A percentile compares a stretch with the other conserved stretches of the same genome.
Conservation (phyloP, 2,329 filamentous ascomycete species). For the Paraconiothyrium sp. region DNA sequence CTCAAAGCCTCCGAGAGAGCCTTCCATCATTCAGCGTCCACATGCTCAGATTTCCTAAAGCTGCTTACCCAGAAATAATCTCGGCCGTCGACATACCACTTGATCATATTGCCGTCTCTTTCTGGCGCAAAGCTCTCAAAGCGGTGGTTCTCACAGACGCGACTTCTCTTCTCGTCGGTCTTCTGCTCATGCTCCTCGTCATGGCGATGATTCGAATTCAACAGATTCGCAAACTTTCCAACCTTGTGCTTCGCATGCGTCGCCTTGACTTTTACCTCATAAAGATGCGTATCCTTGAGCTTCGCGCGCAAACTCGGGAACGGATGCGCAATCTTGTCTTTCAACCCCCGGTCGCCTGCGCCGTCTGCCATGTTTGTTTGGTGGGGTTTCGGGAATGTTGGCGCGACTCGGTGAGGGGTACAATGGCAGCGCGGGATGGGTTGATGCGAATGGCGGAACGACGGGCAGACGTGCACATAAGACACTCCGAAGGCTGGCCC, state of each 20-base stretch:
- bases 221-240: constrained; percentile 71
- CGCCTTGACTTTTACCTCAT: constrained; percentile 62
- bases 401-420: not conserved
- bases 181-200: constrained; percentile 90
- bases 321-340: constrained; percentile 51
- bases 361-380: constrained; percentile 22
- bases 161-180: constrained; percentile 81
- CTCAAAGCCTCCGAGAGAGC: constrained; percentile 92
- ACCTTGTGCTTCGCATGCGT: constrained; percentile 69
- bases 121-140: constrained; percentile 93
- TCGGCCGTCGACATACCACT: constrained; percentile 96
- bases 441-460: not conserved
- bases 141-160: constrained; percentile 76
- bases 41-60: not conserved
- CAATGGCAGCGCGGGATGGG: not conserved
- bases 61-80: constrained; percentile 82
- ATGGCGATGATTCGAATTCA: constrained; percentile 90
- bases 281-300: constrained; percentile 57
- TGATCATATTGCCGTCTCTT: constrained; percentile 83
- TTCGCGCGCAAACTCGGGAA: constrained; percentile 55
- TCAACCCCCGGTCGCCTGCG: constrained; percentile 34
- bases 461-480: constrained; percentile 14
- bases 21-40: constrained; percentile 20
- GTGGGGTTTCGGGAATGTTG: constrained; percentile 3
- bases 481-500: constrained; percentile 16